Evolutionary conservation across 1,284 basidiomycete species (phyloP).

Genomic region (Cryptococcus sp.): DNA sequence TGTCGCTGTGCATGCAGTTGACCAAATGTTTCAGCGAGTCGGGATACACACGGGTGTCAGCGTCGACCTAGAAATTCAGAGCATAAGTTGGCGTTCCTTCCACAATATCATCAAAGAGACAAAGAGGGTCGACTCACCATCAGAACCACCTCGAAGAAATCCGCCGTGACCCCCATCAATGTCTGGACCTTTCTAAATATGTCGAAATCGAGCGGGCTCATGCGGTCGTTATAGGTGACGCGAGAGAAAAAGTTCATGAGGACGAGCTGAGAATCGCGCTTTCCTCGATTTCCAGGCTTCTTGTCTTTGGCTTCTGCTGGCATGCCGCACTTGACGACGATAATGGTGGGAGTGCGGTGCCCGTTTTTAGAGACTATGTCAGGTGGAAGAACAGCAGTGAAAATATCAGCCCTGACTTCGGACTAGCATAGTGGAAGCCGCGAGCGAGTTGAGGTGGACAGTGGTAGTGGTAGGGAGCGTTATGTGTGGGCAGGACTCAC

Average conservation of each 20-base stretch:
- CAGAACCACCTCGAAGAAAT: slow-evolving; percentile 95
- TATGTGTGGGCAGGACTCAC: slow-evolving; percentile 60
- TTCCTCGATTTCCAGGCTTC: slow-evolving; percentile 98
- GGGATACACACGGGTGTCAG: slow-evolving; percentile 90
- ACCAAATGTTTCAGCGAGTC: slow-evolving; percentile 83
- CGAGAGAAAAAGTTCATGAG: slow-evolving; percentile 99
- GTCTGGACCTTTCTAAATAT: slow-evolving; percentile 95
- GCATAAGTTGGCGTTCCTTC: neutral
- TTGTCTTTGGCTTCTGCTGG: slow-evolving; percentile 74
- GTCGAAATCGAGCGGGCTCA: slow-evolving; percentile 97
- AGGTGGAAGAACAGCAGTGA: neutral
- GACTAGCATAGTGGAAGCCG: neutral
- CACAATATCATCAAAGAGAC: neutral
- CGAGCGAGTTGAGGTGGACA: neutral
- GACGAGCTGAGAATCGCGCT: slow-evolving; percentile 97
- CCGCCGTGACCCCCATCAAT: slow-evolving; percentile 98
- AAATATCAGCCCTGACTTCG: slow-evolving; percentile 2
- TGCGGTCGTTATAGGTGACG: slow-evolving; percentile 98
- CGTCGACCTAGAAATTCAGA: slow-evolving; percentile 76
- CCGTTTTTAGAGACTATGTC: slow-evolving; percentile 58
- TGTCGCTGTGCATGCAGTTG: slow-evolving; percentile 98
- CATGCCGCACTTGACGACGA: slow-evolving; percentile 96
- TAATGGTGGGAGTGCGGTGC: slow-evolving; percentile 88
- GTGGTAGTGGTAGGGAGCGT: neutral
- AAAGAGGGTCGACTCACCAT: slow-evolving; percentile 68